These are phyloP conservation scores for Tylopilus subfusipes DNA, from an alignment of 768 basidiomycete genomes.

Conservation along the genomic window DNA sequence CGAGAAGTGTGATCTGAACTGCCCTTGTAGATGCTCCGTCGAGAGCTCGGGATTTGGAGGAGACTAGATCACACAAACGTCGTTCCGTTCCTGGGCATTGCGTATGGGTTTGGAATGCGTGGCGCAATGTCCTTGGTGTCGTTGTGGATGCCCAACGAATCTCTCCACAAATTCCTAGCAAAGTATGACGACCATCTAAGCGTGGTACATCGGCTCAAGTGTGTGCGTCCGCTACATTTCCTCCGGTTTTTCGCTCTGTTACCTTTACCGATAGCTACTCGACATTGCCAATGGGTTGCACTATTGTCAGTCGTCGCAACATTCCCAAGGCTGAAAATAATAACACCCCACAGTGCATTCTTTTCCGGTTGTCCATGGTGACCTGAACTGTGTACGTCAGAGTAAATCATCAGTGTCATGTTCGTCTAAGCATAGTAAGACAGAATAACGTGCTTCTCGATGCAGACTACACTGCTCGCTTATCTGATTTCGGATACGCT, in stretches of 20 bases:
- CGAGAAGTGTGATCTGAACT: background rate
- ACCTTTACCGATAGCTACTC: too few species aligned
- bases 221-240: background rate
- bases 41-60: background rate
- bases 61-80: background rate
- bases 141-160: background rate
- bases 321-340: background rate
- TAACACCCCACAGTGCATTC: background rate
- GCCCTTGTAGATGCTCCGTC: background rate
- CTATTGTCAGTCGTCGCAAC: background rate
- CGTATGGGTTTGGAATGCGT: background rate
- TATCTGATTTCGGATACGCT: background rate
- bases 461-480: background rate
- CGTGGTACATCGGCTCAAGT: background rate
- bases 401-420: background rate
- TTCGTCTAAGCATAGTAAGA: background rate
- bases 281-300: background rate
- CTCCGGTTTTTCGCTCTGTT: too few species aligned
- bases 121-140: background rate
- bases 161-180: background rate
- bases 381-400: background rate
- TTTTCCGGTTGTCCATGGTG: background rate
- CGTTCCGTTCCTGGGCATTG: background rate
- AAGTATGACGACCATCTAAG: background rate
- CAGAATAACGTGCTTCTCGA: background rate